Percentiles rank a stretch among this genome's conserved stretches.
Evolutionary conservation across 2,329 filamentous ascomycete genomes (phyloP).

Genomic region (Penicillium sp.): DNA sequence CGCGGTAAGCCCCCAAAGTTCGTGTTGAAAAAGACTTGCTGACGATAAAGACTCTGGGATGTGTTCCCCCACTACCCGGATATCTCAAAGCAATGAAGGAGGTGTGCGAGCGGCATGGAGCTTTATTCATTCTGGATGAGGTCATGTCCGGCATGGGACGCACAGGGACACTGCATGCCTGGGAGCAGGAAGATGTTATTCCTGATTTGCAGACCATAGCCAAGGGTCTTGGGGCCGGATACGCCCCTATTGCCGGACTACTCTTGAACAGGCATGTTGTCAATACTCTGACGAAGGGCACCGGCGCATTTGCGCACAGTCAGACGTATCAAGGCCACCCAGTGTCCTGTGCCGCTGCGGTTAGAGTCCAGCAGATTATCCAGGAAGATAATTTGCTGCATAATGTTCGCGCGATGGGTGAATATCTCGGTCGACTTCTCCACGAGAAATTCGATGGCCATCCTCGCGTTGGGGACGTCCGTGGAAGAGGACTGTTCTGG

Average conservation of each 20-base stretch:
- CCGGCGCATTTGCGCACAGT: slow-evolving; percentile 48
- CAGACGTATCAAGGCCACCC: slow-evolving; percentile 56
- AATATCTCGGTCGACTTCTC: slow-evolving; percentile 36
- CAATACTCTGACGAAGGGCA: slow-evolving; percentile 43
- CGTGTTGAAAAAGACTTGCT: background rate
- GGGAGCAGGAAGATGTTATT: slow-evolving; percentile 50
- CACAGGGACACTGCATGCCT: slow-evolving; percentile 51
- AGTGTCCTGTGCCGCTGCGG: slow-evolving; percentile 48
- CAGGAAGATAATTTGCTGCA: slow-evolving; percentile 46
- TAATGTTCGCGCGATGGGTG: slow-evolving; percentile 34
- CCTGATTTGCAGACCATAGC: slow-evolving; percentile 56
- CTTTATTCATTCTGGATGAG: slow-evolving; percentile 45
- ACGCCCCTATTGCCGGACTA: slow-evolving; percentile 50
- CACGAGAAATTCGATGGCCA: slow-evolving; percentile 41
- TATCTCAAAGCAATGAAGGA: slow-evolving; percentile 53
- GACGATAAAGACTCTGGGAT: slow-evolving; percentile 44
- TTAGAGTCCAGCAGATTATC: slow-evolving; percentile 51
- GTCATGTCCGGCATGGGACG: slow-evolving; percentile 57
- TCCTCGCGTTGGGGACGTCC: slow-evolving; percentile 50
- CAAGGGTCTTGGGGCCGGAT: slow-evolving; percentile 53
- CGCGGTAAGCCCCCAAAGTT: slow-evolving; percentile 31
- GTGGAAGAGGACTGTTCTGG: slow-evolving; percentile 53
- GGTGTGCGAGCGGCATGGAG: slow-evolving; percentile 53
- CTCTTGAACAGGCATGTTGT: slow-evolving; percentile 46
- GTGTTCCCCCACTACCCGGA: slow-evolving; percentile 47